Evolutionary conservation across 768 basidiomycete genomes (phyloP).

Genomic region (Naganishia friedmannii): DNA sequence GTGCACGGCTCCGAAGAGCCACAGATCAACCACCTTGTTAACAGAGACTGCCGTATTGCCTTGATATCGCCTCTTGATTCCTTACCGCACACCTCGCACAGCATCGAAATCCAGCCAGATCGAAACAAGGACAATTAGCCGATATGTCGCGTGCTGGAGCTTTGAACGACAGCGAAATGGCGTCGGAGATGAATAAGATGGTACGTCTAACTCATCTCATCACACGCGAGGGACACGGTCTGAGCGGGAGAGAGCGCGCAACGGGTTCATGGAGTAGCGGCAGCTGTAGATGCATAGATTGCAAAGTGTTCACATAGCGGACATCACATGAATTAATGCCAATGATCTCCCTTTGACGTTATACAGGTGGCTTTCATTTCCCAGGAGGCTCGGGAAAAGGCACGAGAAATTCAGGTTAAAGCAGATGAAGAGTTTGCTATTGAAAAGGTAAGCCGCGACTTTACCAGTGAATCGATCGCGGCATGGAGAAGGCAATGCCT

Average conservation of each 20-base stretch:
- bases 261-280: not conserved
- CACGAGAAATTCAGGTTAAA: constrained; percentile 92
- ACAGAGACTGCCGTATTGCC: not conserved
- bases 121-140: constrained; percentile 53
- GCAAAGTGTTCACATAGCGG: not conserved
- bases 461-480: not conserved
- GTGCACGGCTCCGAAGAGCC: no score
- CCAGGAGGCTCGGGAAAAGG: constrained; percentile 97
- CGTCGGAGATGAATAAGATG: constrained; percentile 99
- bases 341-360: constrained; percentile 13
- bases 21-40: no score
- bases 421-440: constrained; percentile 99
- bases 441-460: constrained; percentile 67
- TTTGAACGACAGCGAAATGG: constrained; percentile 89
- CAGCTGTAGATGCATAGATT: not conserved
- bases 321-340: constrained; percentile 6
- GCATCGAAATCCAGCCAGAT: not conserved
- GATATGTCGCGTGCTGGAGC: constrained; percentile 60
- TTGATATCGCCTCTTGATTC: not conserved
- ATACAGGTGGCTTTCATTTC: constrained; percentile 92
- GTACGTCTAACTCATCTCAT: constrained; percentile 55
- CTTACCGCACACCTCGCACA: not conserved
- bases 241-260: not conserved
- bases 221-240: not conserved
- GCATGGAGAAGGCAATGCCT: not conserved